Base-by-base conservation (phyloP, 78 protist genomes). In the Dictyostelium discoideum region DNA sequence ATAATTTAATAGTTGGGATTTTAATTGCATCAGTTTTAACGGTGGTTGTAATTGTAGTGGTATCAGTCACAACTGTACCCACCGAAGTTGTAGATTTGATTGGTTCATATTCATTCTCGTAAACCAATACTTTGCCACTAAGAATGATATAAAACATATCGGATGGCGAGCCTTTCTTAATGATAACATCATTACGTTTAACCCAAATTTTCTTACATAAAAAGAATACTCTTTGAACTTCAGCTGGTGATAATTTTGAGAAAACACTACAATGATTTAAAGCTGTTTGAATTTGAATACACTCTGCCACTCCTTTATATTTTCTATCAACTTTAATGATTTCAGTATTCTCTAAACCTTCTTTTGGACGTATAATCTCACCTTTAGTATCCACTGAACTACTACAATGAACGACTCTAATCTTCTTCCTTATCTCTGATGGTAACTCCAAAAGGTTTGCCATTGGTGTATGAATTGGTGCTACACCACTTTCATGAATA, bases 401-500 rank as follows among this genome's bases (percentile, higher is more conserved):
- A 22, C 85, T 83, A 74, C 81, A 74, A 85, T 93, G 96, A 3
- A 93, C 96, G 9, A 93, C 92, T 22, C 82, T 29, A 72, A 93
- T 50, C 37, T 86, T 85, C 7, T 50, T 13, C n/a, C 79, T 86
- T 37, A 87, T 77, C n/a, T 84, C 69, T 9, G 48, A 67, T 44
- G 97, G 94, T 48, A 92, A 78, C 20, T 29, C 63, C 48, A 46
- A 54, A 10, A 94, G 85, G 16, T 92, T 87, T 32, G 67, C 73
- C 0, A 85, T 83, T 24, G 96, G 65, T 1, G 98, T 93, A 77
- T 94, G 98, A 57, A 92, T 94, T 37, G 98, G 98, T n/a, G 98
- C 95, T 5, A 94, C 97, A n/a, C 98, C 98, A 76, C 96, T 85
- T 72, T 94, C 97, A 82, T 94, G 98, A 54, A 97, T 92, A 20